phyloP scores from a whole-genome alignment of 2,329 filamentous ascomycete species.

The Pseudogymnoascus sp. region DNA sequence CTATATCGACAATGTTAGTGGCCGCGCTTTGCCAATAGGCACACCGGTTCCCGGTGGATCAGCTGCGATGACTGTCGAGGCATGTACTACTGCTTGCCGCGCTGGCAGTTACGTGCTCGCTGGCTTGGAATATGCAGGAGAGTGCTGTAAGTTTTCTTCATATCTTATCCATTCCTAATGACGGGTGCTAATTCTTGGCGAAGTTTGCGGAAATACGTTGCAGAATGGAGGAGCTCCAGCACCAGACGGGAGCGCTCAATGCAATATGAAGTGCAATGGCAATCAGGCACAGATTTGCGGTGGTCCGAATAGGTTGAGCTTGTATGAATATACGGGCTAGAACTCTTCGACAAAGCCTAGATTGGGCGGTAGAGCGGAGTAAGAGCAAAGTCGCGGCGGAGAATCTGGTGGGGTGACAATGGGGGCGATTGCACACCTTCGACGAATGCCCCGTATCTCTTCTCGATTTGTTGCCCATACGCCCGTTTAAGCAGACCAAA shows the following conservation, averaged over 20 bases:
- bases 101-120: constrained; percentile 29
- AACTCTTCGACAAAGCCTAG: no score
- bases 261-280: constrained; percentile 6
- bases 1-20: not conserved
- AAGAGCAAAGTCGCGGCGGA: no score
- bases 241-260: not conserved
- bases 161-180: constrained; percentile 18
- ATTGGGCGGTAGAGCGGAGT: no score
- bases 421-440: no score
- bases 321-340: not conserved
- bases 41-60: constrained; percentile 1
- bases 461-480: no score
- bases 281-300: not conserved
- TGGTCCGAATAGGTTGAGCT: constrained; percentile 15
- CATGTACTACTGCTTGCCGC: constrained; percentile 18
- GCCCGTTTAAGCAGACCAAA: no score
- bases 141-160: constrained; percentile 30
- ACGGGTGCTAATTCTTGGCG: not conserved
- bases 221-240: not conserved
- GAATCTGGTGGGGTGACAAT: no score
- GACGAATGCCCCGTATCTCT: no score
- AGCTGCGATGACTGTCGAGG: constrained; percentile 16
- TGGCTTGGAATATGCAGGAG: constrained; percentile 39
- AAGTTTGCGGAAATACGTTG: constrained; percentile 14
- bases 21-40: not conserved